Evolutionary conservation across 768 basidiomycete species (phyloP).

Genomic region (Lactarius hatsudake): DNA sequence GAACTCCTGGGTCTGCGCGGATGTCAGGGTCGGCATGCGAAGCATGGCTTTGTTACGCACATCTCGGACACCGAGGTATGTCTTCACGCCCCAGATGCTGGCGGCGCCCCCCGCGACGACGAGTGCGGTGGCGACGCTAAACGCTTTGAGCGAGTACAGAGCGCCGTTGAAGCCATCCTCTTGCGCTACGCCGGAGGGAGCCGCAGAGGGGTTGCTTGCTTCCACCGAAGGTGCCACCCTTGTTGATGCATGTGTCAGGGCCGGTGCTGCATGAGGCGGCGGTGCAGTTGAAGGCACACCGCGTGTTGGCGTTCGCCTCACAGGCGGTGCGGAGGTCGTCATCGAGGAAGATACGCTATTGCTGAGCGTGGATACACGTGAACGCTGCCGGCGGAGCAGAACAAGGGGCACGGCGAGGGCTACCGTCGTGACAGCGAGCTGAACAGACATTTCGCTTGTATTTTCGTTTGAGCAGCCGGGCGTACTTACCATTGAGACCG

Average conservation of each 20-base stretch:
- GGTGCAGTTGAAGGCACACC: not conserved
- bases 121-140: conserved; percentile 60
- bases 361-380: not conserved
- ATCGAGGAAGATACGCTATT: conserved; percentile 22
- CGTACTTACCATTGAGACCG: conserved; percentile 24
- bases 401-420: conserved; percentile 35
- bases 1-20: conserved; percentile 54
- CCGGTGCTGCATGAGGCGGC: not conserved
- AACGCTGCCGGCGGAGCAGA: conserved; percentile 32
- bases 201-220: not conserved
- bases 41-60: no score
- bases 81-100: conserved; percentile 49
- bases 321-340: conserved; percentile 26
- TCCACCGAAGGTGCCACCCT: not conserved
- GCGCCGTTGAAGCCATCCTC: conserved; percentile 47
- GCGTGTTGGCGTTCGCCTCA: conserved; percentile 12
- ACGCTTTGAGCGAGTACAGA: conserved; percentile 58
- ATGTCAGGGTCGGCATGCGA: no score
- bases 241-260: not conserved
- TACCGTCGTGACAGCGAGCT: conserved; percentile 36
- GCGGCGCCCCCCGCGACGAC: conserved; percentile 49
- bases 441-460: not conserved
- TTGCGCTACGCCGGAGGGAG: not conserved
- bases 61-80: conserved; percentile 39
- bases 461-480: not conserved